These are phyloP conservation scores for Tylopilus balloui DNA, from an alignment of 768 basidiomycete species.

Conservation along the genomic window DNA sequence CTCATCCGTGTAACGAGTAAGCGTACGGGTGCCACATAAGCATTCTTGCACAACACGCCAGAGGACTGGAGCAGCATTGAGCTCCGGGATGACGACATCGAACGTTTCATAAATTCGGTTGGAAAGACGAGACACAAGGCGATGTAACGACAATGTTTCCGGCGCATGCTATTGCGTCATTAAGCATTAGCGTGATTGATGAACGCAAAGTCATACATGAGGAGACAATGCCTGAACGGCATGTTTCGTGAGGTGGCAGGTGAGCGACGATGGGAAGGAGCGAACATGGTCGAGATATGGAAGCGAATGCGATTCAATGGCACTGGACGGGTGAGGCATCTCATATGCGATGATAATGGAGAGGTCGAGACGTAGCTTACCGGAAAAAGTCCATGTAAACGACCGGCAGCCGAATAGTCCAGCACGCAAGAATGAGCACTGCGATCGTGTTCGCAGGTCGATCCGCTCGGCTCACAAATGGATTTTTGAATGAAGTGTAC, in stretches of 20 bases:
- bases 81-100: slow-evolving; percentile 63
- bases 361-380: slow-evolving; percentile 38
- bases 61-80: slow-evolving; percentile 69
- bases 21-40: slow-evolving; percentile 74
- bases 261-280: slow-evolving; percentile 57
- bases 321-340: slow-evolving; percentile 36
- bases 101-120: slow-evolving; percentile 49
- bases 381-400: slow-evolving; percentile 70
- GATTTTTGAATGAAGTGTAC: slow-evolving; percentile 6
- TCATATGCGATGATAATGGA: neutral
- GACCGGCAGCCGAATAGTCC: slow-evolving; percentile 74
- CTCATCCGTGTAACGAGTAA: neutral
- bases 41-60: slow-evolving; percentile 65
- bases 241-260: slow-evolving; percentile 68
- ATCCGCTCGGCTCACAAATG: slow-evolving; percentile 31
- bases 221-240: slow-evolving; percentile 65
- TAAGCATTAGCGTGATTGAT: slow-evolving; percentile 12
- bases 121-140: slow-evolving; percentile 58
- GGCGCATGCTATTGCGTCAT: slow-evolving; percentile 57
- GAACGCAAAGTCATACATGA: slow-evolving; percentile 38
- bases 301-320: slow-evolving; percentile 69
- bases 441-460: slow-evolving; percentile 52
- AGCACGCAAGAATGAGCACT: slow-evolving; percentile 70
- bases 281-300: slow-evolving; percentile 76
- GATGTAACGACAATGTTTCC: slow-evolving; percentile 50